Evolutionary conservation across 2,329 filamentous ascomycete genomes (phyloP).

Genomic region (Ploettnerulaceae sp.): DNA sequence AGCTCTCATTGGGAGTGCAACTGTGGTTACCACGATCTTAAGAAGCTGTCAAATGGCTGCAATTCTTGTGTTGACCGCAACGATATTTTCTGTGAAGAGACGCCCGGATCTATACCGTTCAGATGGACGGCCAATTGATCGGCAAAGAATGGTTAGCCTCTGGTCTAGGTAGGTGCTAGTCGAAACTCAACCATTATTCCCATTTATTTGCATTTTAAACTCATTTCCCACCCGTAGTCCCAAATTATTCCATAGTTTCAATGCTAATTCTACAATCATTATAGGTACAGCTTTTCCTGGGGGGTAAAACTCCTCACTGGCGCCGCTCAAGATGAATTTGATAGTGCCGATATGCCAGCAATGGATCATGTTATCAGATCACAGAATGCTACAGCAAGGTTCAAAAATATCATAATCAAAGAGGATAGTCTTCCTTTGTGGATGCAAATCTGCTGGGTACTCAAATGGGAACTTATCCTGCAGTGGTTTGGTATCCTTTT

Average conservation of each 20-base stretch:
- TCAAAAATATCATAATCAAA: slow-evolving; percentile 42
- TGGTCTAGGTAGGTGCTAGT: slow-evolving; percentile 55
- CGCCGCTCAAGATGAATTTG: too few species aligned
- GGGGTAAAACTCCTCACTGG: too few species aligned
- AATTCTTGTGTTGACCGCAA: slow-evolving; percentile 6
- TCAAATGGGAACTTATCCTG: slow-evolving; percentile 38
- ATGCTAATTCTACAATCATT: too few species aligned
- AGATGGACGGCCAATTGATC: slow-evolving; percentile 53
- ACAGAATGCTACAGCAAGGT: slow-evolving; percentile 45
- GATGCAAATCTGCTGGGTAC: slow-evolving; percentile 51
- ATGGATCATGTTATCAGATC: slow-evolving; percentile 50
- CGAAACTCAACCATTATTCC: too few species aligned
- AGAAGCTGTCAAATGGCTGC: slow-evolving; percentile 16
- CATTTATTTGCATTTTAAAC: too few species aligned
- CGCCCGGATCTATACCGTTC: slow-evolving; percentile 60
- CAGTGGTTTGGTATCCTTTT: slow-evolving; percentile 16
- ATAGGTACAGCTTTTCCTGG: too few species aligned
- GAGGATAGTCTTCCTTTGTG: slow-evolving; percentile 47
- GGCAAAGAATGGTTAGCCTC: slow-evolving; percentile 55
- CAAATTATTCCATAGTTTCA: too few species aligned
- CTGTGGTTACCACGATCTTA: slow-evolving; percentile 3
- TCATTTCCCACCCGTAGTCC: too few species aligned
- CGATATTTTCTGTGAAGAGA: slow-evolving; percentile 46
- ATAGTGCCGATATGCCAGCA: slow-evolving; percentile 48
- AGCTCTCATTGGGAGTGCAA: slow-evolving; percentile 2